These are phyloP conservation scores for Eremomyces bilateralis DNA, from an alignment of 495 filamentous ascomycete species.

Conservation along the genomic window DNA sequence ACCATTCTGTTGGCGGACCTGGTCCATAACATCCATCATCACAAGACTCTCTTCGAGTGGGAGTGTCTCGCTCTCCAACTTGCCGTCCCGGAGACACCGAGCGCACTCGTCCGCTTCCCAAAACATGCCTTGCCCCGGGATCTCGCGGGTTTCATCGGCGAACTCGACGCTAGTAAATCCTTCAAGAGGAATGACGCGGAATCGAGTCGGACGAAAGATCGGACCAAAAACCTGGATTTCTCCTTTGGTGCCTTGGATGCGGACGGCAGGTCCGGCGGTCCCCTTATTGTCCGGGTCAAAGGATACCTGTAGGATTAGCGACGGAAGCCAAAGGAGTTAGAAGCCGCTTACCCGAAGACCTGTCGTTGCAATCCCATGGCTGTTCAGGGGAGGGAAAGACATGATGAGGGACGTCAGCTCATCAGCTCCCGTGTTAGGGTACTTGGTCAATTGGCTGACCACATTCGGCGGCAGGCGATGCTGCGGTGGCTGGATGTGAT, in stretches of 20 bases:
- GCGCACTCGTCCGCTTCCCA: slow-evolving; percentile 90
- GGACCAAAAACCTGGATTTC: slow-evolving; percentile 69
- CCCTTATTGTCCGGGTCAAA: slow-evolving; percentile 43
- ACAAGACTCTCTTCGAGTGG: slow-evolving; percentile 66
- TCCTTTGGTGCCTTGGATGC: slow-evolving; percentile 68
- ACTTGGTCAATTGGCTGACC: slow-evolving; percentile 46
- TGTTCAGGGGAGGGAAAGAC: slow-evolving; percentile 39
- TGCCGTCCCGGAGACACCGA: slow-evolving; percentile 62
- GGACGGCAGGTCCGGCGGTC: slow-evolving; percentile 42
- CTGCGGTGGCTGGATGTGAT: slow-evolving; percentile 40
- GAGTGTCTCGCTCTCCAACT: slow-evolving; percentile 51
- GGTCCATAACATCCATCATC: slow-evolving; percentile 91
- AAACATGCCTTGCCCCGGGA: slow-evolving; percentile 66
- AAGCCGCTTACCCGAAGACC: slow-evolving; percentile 41
- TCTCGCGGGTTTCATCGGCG: slow-evolving; percentile 21
- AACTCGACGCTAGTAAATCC: slow-evolving; percentile 18
- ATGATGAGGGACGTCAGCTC: slow-evolving; percentile 62
- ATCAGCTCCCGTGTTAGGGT: slow-evolving; percentile 60
- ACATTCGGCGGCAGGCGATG: slow-evolving; percentile 32
- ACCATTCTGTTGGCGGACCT: slow-evolving; percentile 54
- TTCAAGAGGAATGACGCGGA: slow-evolving; percentile 27
- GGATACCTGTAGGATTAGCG: too few relatives aligned
- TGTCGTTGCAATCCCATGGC: slow-evolving; percentile 62
- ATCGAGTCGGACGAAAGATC: slow-evolving; percentile 45
- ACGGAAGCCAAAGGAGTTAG: too few relatives aligned